Evolutionary conservation across 148 eudicot genomes (phyloP).

Genomic region (Fallopia convolvulus): DNA sequence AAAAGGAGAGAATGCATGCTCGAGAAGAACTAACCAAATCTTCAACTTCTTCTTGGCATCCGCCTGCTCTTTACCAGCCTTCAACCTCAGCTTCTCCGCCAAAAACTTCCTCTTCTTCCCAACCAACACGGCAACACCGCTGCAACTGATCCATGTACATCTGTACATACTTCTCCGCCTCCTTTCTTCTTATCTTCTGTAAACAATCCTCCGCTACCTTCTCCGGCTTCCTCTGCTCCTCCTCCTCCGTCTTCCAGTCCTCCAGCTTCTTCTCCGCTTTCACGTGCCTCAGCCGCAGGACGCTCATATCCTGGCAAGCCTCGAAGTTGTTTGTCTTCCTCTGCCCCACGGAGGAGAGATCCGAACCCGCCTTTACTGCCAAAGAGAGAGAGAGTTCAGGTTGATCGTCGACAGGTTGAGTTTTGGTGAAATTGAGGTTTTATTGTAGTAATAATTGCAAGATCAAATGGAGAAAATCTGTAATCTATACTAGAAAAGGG

Average conservation of each 20-base stretch:
- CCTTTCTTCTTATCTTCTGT: constrained; percentile 51
- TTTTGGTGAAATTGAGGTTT: constrained; percentile 16
- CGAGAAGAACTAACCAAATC: constrained; percentile 48
- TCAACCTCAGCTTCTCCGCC: constrained; percentile 30
- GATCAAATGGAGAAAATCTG: too few species aligned
- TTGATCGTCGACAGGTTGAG: constrained; percentile 29
- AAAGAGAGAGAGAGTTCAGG: constrained; percentile 45
- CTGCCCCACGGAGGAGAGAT: constrained; percentile 80
- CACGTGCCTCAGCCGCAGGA: constrained; percentile 78
- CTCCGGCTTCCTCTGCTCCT: constrained; percentile 70
- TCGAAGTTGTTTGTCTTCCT: constrained; percentile 96
- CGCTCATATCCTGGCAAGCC: constrained; percentile 97
- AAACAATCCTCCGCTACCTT: constrained; percentile 71
- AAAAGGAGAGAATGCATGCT: too few species aligned
- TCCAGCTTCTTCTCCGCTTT: constrained; percentile 93
- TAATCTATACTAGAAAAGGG: too few species aligned
- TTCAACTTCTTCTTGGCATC: constrained; percentile 53
- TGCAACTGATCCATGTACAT: constrained; percentile 60
- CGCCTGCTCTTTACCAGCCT: constrained; percentile 15
- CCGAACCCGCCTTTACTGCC: constrained; percentile 98
- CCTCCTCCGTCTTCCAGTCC: constrained; percentile 81
- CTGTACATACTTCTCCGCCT: constrained; percentile 59
- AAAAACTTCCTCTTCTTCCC: constrained; percentile 29
- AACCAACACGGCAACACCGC: constrained; percentile 19
- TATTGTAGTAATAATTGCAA: too few species aligned